Evolutionary conservation across 768 basidiomycete species (phyloP).

Genomic region (Boletus vinaceobasis): DNA sequence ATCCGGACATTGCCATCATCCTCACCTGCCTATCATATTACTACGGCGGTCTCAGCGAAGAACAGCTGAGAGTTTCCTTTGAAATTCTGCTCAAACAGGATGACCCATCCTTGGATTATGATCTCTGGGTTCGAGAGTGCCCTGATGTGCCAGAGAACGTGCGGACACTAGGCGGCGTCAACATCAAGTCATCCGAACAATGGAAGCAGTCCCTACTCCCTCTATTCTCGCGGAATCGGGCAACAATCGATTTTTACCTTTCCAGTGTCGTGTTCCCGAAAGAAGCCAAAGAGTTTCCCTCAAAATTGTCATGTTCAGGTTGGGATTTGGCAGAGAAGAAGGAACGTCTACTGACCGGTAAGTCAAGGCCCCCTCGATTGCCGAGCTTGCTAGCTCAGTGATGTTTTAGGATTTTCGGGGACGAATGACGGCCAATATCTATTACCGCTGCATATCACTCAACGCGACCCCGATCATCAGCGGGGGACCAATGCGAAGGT

Average conservation of each 20-base stretch:
- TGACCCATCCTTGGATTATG: slow-evolving; percentile 32
- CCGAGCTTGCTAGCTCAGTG: not conserved
- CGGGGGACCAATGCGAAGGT: slow-evolving; percentile 45
- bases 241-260: slow-evolving; percentile 36
- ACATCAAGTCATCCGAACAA: slow-evolving; percentile 29
- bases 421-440: slow-evolving; percentile 40
- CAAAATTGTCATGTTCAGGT: slow-evolving; percentile 32
- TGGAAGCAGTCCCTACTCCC: slow-evolving; percentile 25
- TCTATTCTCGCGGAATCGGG: slow-evolving; percentile 26
- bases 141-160: slow-evolving; percentile 20
- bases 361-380: not conserved
- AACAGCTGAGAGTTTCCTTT: slow-evolving; percentile 30
- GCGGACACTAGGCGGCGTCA: slow-evolving; percentile 18
- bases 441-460: slow-evolving; percentile 34
- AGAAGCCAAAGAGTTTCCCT: slow-evolving; percentile 35
- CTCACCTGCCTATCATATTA: slow-evolving; percentile 39
- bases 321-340: slow-evolving; percentile 37
- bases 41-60: slow-evolving; percentile 31
- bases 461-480: slow-evolving; percentile 28
- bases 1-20: slow-evolving; percentile 35
- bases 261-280: slow-evolving; percentile 38
- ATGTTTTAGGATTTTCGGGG: slow-evolving; percentile 34
- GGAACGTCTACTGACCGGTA: slow-evolving; percentile 12
- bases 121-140: slow-evolving; percentile 27
- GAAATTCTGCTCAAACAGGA: slow-evolving; percentile 28